These are phyloP conservation scores for Lepidium africanum DNA, from an alignment of 345 rosid genomes.

Conservation along the genomic window DNA sequence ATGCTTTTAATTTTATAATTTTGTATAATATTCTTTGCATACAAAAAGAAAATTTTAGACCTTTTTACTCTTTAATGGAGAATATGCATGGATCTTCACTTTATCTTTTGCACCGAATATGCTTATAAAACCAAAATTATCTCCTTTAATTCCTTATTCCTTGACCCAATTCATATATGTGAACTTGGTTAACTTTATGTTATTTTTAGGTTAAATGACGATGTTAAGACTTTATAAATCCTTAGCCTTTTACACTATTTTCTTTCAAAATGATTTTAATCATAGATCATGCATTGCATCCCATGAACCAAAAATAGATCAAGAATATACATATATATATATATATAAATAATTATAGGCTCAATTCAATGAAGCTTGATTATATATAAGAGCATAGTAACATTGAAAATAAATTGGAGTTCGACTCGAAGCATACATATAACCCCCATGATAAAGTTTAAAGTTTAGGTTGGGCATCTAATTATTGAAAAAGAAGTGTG, in stretches of 20 bases:
- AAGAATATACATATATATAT: not conserved
- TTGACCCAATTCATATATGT: constrained; percentile 21
- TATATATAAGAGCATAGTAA: not conserved
- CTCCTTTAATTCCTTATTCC: constrained; percentile 17
- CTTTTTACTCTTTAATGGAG: constrained; percentile 23
- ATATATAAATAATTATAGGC: not conserved
- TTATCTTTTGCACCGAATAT: constrained; percentile 27
- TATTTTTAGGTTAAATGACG: not conserved
- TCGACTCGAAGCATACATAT: too few species aligned
- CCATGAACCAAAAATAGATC: not conserved
- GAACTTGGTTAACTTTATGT: not conserved
- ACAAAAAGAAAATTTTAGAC: constrained; percentile 12
- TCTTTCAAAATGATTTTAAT: not conserved
- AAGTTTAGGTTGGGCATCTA: too few species aligned
- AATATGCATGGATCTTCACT: constrained; percentile 36
- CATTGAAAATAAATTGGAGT: too few species aligned
- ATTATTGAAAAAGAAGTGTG: too few species aligned
- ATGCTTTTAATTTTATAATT: constrained; percentile 1
- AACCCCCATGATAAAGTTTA: too few species aligned
- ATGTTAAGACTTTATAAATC: not conserved
- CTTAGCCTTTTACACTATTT: not conserved
- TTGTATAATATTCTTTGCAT: constrained; percentile 22
- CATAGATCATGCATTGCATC: not conserved
- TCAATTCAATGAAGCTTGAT: not conserved
- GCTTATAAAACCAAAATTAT: constrained; percentile 2